Conservation (phyloP, 306 rosid genomes). For the Calophaca sinica region DNA sequence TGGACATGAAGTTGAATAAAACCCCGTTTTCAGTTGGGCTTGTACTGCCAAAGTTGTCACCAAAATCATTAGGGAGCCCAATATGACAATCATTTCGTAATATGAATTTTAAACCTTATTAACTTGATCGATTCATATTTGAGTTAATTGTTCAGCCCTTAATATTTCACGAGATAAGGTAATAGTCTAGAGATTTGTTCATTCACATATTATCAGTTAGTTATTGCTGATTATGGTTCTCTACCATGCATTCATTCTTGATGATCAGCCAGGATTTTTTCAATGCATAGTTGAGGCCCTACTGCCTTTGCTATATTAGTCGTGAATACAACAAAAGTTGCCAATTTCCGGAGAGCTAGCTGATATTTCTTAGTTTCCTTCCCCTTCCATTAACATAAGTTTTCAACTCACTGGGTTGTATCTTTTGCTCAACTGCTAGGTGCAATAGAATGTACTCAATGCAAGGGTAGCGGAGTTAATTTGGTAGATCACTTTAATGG, state of each 20-base stretch:
- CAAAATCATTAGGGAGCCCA: constrained; percentile 48
- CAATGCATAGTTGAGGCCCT: constrained; percentile 14
- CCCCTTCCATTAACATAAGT: not conserved
- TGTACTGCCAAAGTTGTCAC: constrained; percentile 48
- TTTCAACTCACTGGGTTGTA: constrained; percentile 26
- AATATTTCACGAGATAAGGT: not conserved
- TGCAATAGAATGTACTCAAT: constrained; percentile 71
- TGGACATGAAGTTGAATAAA: constrained; percentile 73
- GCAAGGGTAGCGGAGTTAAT: constrained; percentile 89
- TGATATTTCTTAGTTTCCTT: not conserved
- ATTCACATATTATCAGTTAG: constrained; percentile 5
- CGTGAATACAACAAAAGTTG: not conserved
- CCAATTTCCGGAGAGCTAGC: constrained; percentile 29
- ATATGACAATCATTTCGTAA: constrained; percentile 46
- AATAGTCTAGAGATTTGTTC: not conserved
- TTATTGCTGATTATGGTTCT: constrained; percentile 30
- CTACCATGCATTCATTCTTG: not conserved
- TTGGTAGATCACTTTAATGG: constrained; percentile 94
- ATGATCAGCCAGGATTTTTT: not conserved
- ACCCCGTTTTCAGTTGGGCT: constrained; percentile 65
- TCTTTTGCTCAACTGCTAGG: constrained; percentile 56
- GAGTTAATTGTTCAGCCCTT: not conserved
- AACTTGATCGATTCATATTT: constrained; percentile 6
- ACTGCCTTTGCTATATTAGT: constrained; percentile 4
- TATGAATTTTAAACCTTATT: not conserved